phyloP scores from a whole-genome alignment of 2,329 filamentous ascomycete species.

The Fusarium torulosum region DNA sequence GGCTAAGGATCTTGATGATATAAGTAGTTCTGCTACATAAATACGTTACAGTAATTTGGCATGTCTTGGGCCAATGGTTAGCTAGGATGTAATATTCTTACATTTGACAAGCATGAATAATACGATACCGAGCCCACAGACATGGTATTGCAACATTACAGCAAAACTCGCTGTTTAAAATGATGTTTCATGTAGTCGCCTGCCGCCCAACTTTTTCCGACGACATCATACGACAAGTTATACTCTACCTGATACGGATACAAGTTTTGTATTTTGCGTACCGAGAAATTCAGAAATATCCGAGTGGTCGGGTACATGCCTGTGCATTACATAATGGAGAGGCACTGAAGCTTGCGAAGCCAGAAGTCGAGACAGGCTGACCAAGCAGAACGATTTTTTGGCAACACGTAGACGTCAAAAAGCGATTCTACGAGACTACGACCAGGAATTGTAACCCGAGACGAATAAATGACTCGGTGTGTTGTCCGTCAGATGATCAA shows the following conservation, averaged over 20 bases:
- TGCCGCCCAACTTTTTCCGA: not conserved
- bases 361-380: too few species aligned
- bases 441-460: not conserved
- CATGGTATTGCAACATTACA: conserved; percentile 2
- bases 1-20: not conserved
- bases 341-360: too few species aligned
- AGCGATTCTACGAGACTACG: not conserved
- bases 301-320: not conserved
- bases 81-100: not conserved
- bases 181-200: conserved; percentile 9
- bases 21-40: not conserved
- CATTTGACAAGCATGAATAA: not conserved
- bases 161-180: not conserved
- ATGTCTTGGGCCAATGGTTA: not conserved
- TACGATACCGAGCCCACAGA: not conserved
- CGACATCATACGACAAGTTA: conserved; percentile 16
- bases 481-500: not conserved
- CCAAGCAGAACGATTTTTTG: not conserved
- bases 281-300: not conserved
- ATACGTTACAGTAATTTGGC: not conserved
- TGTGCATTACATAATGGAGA: too few species aligned
- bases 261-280: not conserved
- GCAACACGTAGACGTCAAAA: not conserved
- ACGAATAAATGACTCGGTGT: not conserved
- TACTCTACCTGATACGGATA: not conserved